Evolutionary conservation across 2,329 filamentous ascomycete species (phyloP).

Genomic region (Diaporthe humulicola): DNA sequence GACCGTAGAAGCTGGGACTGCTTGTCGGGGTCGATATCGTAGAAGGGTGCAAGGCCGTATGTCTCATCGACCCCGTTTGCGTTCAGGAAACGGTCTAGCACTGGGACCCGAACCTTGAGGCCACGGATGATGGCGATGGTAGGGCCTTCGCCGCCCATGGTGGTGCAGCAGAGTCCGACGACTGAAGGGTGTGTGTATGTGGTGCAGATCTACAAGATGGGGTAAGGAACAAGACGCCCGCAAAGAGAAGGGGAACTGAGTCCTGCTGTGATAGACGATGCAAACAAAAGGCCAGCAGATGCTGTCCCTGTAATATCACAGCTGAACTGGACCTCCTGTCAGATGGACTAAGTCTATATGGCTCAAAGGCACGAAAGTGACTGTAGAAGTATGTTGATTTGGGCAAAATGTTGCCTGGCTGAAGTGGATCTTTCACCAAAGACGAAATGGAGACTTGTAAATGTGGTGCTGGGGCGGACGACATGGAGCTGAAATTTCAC

Average conservation of each 20-base stretch:
- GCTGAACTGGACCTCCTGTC: neutral
- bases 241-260: neutral
- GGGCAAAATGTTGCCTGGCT: neutral
- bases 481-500: no score
- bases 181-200: neutral
- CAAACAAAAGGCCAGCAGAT: neutral
- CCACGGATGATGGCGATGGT: constrained; percentile 18
- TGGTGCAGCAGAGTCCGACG: neutral
- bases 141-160: constrained; percentile 3
- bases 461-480: no score
- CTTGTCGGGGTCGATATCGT: constrained; percentile 28
- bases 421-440: neutral
- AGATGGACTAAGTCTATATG: neutral
- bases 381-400: neutral
- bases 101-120: constrained; percentile 23
- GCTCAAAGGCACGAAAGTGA: neutral
- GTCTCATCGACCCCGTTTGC: constrained; percentile 30
- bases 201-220: neutral
- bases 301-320: neutral
- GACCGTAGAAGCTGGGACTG: constrained; percentile 10
- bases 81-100: constrained; percentile 12
- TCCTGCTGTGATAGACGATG: neutral
- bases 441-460: neutral
- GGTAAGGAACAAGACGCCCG: neutral
- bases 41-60: constrained; percentile 24